Evolutionary conservation across 1,139 yeast genomes (phyloP).

Genomic region (Nadsonia commutata): DNA sequence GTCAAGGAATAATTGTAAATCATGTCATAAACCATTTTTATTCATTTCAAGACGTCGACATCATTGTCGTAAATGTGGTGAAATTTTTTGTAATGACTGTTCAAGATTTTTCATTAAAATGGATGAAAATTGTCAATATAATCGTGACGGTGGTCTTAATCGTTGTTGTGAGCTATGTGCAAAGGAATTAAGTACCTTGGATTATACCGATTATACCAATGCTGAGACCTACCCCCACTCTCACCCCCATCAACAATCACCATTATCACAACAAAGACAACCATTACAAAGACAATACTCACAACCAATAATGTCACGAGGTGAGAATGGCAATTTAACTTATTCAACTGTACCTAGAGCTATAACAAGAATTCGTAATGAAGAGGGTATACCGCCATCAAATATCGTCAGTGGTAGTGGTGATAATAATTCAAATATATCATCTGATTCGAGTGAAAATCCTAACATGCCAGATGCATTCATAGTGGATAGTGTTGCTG

Average conservation of each 20-base stretch:
- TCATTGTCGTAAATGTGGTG: conserved; percentile 92
- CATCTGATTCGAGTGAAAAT: neutral
- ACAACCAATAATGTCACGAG: conserved; percentile 8
- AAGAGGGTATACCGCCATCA: neutral
- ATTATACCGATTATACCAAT: conserved; percentile 7
- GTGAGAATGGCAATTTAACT: conserved; percentile 3
- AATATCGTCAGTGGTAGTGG: neutral
- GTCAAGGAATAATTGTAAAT: conserved; percentile 46
- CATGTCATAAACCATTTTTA: conserved; percentile 33
- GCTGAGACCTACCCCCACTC: conserved; percentile 7
- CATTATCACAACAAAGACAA: neutral
- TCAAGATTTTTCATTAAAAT: conserved; percentile 34
- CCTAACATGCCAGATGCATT: conserved; percentile 4
- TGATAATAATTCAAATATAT: no score
- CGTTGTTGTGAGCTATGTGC: conserved; percentile 73
- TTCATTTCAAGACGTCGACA: conserved; percentile 62
- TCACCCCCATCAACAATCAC: conserved; percentile 1
- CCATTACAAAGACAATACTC: conserved; percentile 4
- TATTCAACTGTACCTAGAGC: conserved; percentile 1
- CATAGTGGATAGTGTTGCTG: neutral
- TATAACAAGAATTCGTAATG: conserved; percentile 2
- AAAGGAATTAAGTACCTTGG: conserved; percentile 29
- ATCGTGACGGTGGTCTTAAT: conserved; percentile 56
- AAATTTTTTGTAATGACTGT: conserved; percentile 66
- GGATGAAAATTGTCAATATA: conserved; percentile 61